These are phyloP conservation scores for Quercus wislizeni DNA, from an alignment of 306 rosid genomes.

Conservation along the genomic window DNA sequence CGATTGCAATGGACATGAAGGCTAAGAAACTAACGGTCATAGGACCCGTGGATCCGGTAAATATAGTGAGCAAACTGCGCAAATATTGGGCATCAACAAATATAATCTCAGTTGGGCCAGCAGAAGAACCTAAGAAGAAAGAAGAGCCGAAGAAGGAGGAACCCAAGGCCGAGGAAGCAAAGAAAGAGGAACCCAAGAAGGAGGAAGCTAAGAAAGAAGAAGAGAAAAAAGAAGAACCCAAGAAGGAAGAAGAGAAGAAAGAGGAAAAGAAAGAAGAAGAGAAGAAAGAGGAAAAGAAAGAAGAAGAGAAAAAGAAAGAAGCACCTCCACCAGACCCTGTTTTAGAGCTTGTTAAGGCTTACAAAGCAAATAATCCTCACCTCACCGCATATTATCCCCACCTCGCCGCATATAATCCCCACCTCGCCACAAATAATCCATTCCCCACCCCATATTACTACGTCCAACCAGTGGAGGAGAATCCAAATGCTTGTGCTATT, in stretches of 20 bases:
- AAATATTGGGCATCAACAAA: conserved; percentile 58
- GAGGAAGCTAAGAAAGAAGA: conserved; percentile 48
- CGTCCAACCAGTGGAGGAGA: conserved; percentile 90
- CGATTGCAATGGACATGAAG: conserved; percentile 85
- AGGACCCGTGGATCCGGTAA: conserved; percentile 83
- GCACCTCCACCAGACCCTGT: conserved; percentile 43
- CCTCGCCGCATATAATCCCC: background rate
- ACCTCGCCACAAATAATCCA: too few species aligned
- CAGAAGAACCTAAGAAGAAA: conserved; percentile 84
- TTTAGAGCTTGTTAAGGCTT: conserved; percentile 58
- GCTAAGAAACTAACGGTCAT: conserved; percentile 79
- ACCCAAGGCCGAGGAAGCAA: conserved; percentile 44
- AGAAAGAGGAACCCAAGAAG: conserved; percentile 49
- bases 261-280: conserved; percentile 52
- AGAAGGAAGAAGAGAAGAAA: conserved; percentile 39
- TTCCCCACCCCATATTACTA: conserved; percentile 48
- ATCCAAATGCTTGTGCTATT: conserved; percentile 86
- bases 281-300: conserved; percentile 30
- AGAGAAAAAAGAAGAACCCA: conserved; percentile 49
- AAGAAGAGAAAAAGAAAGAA: conserved; percentile 27
- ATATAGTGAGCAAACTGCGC: conserved; percentile 75
- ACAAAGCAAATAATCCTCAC: conserved; percentile 68
- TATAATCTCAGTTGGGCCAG: conserved; percentile 71
- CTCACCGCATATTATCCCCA: conserved; percentile 40
- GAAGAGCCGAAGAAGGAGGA: conserved; percentile 76